Percentiles rank a stretch among this genome's conserved stretches.
phyloP scores from a whole-genome alignment of 2,329 filamentous ascomycete species.

The Bipolaris gigantea region DNA sequence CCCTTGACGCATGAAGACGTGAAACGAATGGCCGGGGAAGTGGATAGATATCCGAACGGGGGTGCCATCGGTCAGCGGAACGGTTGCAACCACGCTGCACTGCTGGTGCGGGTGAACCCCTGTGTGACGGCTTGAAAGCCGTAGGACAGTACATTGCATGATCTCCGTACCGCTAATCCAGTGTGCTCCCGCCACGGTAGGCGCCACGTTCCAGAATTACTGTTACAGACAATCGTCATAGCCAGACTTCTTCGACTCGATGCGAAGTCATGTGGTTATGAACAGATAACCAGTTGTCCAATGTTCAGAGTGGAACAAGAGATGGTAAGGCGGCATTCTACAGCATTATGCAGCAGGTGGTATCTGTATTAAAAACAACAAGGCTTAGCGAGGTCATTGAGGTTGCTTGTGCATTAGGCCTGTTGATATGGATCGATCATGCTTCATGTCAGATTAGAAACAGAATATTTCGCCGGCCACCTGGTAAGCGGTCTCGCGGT shows the following conservation, averaged over 20 bases:
- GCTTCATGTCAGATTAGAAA: slow-evolving; percentile 1
- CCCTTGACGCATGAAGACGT: not conserved
- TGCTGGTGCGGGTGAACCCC: not conserved
- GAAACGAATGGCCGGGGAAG: not conserved
- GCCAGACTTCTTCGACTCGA: not conserved
- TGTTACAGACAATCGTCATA: not conserved
- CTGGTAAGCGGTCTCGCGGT: slow-evolving; percentile 4
- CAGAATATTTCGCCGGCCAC: slow-evolving; percentile 1
- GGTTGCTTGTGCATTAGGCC: not conserved
- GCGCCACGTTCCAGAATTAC: not conserved
- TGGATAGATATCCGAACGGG: not conserved
- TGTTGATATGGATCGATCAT: not conserved
- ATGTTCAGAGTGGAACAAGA: not conserved
- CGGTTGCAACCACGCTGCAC: not conserved
- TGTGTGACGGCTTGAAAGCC: not conserved
- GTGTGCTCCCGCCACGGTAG: not conserved
- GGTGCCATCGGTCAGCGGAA: not conserved
- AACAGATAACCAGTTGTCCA: not conserved
- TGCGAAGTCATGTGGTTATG: not conserved
- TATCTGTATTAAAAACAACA: not conserved
- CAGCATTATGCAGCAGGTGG: not conserved
- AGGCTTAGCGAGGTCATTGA: not conserved
- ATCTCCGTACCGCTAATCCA: slow-evolving; percentile 3
- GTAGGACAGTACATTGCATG: not conserved
- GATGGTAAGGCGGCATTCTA: not conserved